Percentiles rank a stretch among this genome's conserved stretches.
phyloP scores from a whole-genome alignment of 2,329 filamentous ascomycete species.

The Arthrobotrys conoides region DNA sequence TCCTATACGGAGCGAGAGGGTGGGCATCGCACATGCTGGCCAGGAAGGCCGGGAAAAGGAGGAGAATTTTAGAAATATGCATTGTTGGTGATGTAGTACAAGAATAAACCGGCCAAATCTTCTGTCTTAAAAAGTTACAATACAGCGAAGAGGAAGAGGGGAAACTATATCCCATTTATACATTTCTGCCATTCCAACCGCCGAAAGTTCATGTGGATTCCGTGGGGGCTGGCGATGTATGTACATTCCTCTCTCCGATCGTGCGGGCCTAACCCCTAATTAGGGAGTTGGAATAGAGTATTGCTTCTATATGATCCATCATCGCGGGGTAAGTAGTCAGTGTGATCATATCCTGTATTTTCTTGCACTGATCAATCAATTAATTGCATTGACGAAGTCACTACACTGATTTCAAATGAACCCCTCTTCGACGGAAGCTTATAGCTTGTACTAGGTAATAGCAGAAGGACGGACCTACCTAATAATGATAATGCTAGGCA shows the following conservation, averaged over 20 bases:
- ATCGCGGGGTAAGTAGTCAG: neutral
- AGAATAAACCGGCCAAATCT: neutral
- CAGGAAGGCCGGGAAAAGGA: constrained; percentile 34
- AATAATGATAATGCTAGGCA: constrained; percentile 37
- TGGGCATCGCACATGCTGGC: constrained; percentile 33
- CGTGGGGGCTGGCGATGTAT: neutral
- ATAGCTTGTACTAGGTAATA: neutral
- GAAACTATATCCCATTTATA: constrained; percentile 34
- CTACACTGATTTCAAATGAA: constrained; percentile 1
- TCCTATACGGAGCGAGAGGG: constrained; percentile 38
- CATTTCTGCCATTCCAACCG: neutral
- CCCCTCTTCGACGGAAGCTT: constrained; percentile 3
- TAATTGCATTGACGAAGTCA: constrained; percentile 1
- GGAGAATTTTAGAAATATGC: constrained; percentile 43
- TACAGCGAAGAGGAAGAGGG: neutral
- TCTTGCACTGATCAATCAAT: neutral
- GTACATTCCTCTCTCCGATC: neutral
- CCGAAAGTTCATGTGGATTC: neutral
- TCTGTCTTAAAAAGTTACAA: neutral
- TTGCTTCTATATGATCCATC: neutral
- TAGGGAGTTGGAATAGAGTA: constrained; percentile 24
- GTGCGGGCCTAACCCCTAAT: constrained; percentile 14
- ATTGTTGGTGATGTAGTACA: constrained; percentile 28
- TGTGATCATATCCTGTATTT: neutral
- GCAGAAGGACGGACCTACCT: constrained; percentile 1